Evolutionary conservation across 257 asterid genomes (phyloP).

Genomic region (Ajuga chamaepitys): DNA sequence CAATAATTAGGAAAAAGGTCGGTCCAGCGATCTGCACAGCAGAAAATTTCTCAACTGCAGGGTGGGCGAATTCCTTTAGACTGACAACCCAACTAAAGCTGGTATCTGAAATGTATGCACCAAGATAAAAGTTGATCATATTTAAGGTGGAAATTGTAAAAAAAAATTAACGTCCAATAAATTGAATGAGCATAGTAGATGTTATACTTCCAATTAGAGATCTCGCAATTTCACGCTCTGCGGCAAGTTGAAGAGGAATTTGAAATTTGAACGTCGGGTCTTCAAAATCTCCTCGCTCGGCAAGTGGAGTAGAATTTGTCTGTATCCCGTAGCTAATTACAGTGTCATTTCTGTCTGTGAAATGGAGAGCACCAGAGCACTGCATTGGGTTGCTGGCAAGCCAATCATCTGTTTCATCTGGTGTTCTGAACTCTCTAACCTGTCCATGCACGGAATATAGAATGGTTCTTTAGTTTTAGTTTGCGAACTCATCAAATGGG

Average conservation of each 20-base stretch:
- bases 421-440: constrained; percentile 60
- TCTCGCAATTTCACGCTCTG: constrained; percentile 91
- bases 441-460: constrained; percentile 21
- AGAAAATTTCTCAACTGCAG: constrained; percentile 47
- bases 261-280: constrained; percentile 86
- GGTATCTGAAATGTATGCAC: constrained; percentile 40
- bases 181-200: constrained; percentile 4
- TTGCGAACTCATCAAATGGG: neutral
- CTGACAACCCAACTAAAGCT: constrained; percentile 70
- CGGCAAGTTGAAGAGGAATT: constrained; percentile 94
- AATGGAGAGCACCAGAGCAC: constrained; percentile 88
- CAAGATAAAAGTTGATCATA: constrained; percentile 10
- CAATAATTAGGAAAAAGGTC: constrained; percentile 80
- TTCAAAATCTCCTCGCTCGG: constrained; percentile 58
- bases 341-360: constrained; percentile 65
- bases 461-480: neutral
- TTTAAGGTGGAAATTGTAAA: neutral
- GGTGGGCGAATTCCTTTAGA: constrained; percentile 82
- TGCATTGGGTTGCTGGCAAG: constrained; percentile 70
- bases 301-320: constrained; percentile 73
- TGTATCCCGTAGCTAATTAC: constrained; percentile 85
- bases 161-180: neutral
- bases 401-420: constrained; percentile 69
- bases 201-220: constrained; percentile 61
- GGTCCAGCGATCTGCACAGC: constrained; percentile 71